Conservation (phyloP, 1,284 basidiomycete species). For the Fomitopsis betulina region DNA sequence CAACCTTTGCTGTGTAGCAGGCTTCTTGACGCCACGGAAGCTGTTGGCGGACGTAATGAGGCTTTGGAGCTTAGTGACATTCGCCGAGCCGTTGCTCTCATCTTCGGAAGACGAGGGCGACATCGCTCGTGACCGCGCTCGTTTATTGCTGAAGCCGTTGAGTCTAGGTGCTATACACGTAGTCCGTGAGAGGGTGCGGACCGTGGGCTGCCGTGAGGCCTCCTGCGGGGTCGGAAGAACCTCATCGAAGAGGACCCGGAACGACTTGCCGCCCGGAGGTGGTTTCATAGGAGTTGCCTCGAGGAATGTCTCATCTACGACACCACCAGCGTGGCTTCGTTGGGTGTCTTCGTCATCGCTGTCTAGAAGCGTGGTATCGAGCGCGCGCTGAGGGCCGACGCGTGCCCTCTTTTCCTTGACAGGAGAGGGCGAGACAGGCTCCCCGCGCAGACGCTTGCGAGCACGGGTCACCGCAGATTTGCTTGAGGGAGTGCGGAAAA, state of each 20-base stretch:
- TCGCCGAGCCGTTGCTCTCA: slow-evolving; percentile 20
- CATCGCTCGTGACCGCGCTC: slow-evolving; percentile 21
- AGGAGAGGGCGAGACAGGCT: slow-evolving; percentile 76
- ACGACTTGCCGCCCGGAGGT: slow-evolving; percentile 48
- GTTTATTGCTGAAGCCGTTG: slow-evolving; percentile 15
- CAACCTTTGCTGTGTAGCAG: slow-evolving; percentile 6
- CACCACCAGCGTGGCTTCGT: background rate
- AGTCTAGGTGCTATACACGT: slow-evolving; percentile 14
- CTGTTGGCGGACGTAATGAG: slow-evolving; percentile 15
- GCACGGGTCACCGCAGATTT: slow-evolving; percentile 53
- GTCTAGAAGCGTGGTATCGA: slow-evolving; percentile 25
- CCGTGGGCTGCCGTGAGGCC: slow-evolving; percentile 8
- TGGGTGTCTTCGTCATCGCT: slow-evolving; percentile 33
- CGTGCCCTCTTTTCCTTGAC: slow-evolving; percentile 69
- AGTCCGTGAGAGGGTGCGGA: slow-evolving; percentile 11
- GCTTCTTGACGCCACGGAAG: slow-evolving; percentile 10
- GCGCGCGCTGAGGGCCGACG: slow-evolving; percentile 26
- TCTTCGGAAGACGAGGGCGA: slow-evolving; percentile 25
- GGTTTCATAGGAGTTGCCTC: slow-evolving; percentile 68
- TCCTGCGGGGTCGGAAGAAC: slow-evolving; percentile 13
- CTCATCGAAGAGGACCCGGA: slow-evolving; percentile 67
- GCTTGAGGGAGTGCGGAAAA: slow-evolving; percentile 14
- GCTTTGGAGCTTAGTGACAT: slow-evolving; percentile 16
- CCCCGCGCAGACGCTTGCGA: slow-evolving; percentile 73
- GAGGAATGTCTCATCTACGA: slow-evolving; percentile 46